phyloP scores from a whole-genome alignment of 2,329 filamentous ascomycete genomes.

The Cordyceps cateniannulata region DNA sequence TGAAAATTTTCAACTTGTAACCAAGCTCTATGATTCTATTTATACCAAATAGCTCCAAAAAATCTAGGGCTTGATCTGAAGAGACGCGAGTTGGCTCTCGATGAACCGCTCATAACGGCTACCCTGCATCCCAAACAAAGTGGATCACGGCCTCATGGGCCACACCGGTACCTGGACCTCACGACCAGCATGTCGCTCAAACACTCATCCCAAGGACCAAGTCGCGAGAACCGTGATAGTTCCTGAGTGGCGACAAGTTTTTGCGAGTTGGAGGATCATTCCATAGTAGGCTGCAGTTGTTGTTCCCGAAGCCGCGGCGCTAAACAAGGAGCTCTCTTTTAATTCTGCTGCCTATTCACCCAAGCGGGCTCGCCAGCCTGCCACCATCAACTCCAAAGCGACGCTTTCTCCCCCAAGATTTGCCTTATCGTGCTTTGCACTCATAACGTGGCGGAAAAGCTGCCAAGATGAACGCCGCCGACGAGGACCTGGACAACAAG shows the following conservation, averaged over 20 bases:
- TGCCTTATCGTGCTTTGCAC: not conserved
- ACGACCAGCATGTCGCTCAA: not conserved
- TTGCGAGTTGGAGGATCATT: not conserved
- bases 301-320: not conserved
- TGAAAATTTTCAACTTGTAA: no score
- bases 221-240: not conserved
- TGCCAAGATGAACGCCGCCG: slow-evolving; percentile 50
- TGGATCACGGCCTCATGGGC: not conserved
- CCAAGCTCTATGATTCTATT: no score
- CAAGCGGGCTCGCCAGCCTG: no score
- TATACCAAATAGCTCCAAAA: no score
- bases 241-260: not conserved
- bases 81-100: no score
- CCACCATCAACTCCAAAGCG: no score
- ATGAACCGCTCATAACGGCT: no score
- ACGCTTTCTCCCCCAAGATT: not conserved
- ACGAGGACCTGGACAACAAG: slow-evolving; percentile 55
- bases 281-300: not conserved
- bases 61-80: no score
- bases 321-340: not conserved
- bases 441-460: not conserved
- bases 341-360: slow-evolving; percentile 2
- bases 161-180: not conserved
- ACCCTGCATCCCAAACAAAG: not conserved
- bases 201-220: not conserved